Evolutionary conservation across 192 early-diverging fungal species (phyloP).

Genomic region (Blastocladiella britannica): DNA sequence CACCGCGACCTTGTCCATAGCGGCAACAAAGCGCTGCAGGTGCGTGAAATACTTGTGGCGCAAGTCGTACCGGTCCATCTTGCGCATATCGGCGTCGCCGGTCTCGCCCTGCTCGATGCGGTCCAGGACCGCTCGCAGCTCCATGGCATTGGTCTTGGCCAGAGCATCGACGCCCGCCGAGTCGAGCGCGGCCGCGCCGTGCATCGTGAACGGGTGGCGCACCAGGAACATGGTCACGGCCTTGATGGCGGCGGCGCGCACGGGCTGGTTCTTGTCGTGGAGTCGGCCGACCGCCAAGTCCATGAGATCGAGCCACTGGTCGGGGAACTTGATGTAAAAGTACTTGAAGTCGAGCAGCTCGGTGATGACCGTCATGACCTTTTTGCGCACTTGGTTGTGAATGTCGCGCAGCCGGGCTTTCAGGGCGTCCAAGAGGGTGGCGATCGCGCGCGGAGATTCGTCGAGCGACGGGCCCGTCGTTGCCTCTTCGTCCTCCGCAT

Average conservation of each 20-base stretch:
- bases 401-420: conserved; percentile 79
- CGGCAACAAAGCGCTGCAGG: conserved; percentile 64
- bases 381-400: conserved; percentile 65
- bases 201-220: conserved; percentile 73
- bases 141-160: conserved; percentile 34
- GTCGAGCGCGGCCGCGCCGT: conserved; percentile 63
- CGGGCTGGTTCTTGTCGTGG: conserved; percentile 73
- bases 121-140: conserved; percentile 37
- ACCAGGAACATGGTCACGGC: conserved; percentile 56
- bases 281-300: conserved; percentile 52
- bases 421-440: conserved; percentile 73
- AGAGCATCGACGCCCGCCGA: conserved; percentile 45
- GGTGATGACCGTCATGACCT: conserved; percentile 65
- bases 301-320: conserved; percentile 45
- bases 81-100: conserved; percentile 24
- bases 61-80: conserved; percentile 27
- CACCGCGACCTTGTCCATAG: conserved; percentile 46
- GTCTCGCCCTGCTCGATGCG: conserved; percentile 11
- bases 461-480: too few species aligned
- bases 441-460: conserved; percentile 36
- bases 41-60: conserved; percentile 65
- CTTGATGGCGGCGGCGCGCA: conserved; percentile 79
- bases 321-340: conserved; percentile 41
- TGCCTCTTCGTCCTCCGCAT: too few species aligned
- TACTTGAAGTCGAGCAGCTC: conserved; percentile 48